phyloP scores from a whole-genome alignment of 805 yeast genomes.

The Debaryomyces maramus region DNA sequence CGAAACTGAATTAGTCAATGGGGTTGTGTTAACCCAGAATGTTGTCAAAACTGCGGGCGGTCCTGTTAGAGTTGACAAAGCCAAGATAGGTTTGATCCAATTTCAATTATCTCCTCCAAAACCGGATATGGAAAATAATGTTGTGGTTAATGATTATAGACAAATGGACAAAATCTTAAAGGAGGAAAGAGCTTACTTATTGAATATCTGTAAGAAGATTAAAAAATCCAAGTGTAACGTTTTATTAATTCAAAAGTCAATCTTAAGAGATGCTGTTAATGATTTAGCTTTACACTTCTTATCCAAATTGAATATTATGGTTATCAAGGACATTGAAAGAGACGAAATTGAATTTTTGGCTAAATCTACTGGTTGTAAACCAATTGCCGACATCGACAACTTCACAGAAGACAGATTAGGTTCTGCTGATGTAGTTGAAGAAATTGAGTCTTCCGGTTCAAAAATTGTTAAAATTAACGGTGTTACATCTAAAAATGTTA shows the following conservation, averaged over 20 bases:
- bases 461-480: slow-evolving; percentile 86
- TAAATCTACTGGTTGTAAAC: slow-evolving; percentile 87
- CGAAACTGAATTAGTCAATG: slow-evolving; percentile 89
- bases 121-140: slow-evolving; percentile 97
- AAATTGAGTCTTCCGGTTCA: slow-evolving; percentile 86
- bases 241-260: slow-evolving; percentile 85
- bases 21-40: slow-evolving; percentile 89
- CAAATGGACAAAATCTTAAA: slow-evolving; percentile 98
- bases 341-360: slow-evolving; percentile 92
- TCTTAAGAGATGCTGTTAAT: slow-evolving; percentile 90
- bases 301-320: slow-evolving; percentile 90
- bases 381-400: slow-evolving; percentile 92
- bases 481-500: slow-evolving; percentile 51
- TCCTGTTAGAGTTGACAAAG: slow-evolving; percentile 92
- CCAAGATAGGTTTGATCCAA: slow-evolving; percentile 84
- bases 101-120: slow-evolving; percentile 96
- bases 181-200: slow-evolving; percentile 93
- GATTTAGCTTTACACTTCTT: slow-evolving; percentile 93
- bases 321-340: slow-evolving; percentile 91
- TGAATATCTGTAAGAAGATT: slow-evolving; percentile 93
- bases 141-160: slow-evolving; percentile 95
- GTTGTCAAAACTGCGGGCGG: slow-evolving; percentile 92
- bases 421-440: slow-evolving; percentile 88
- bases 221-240: slow-evolving; percentile 97
- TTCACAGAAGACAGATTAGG: slow-evolving; percentile 94